Conservation (phyloP, 2,329 filamentous ascomycete species). For the Xenosphaeropsis pyriputrescens region DNA sequence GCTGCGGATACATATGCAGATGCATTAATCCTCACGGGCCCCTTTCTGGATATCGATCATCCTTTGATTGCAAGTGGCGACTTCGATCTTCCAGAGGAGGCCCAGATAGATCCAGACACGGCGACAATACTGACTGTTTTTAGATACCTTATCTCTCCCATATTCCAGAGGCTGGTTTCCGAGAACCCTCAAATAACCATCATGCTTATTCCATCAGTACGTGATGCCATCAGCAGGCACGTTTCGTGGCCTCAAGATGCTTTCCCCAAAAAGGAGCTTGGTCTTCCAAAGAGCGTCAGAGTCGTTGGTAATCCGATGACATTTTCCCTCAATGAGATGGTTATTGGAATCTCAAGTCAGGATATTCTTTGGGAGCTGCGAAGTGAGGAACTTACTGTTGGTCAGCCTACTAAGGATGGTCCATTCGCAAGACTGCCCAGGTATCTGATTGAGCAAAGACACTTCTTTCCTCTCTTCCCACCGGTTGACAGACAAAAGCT, state of each 20-base stretch:
- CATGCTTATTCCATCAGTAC: constrained; percentile 68
- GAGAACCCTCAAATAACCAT: constrained; percentile 69
- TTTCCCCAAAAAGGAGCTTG: constrained; percentile 49
- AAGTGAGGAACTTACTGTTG: constrained; percentile 53
- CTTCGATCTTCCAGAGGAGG: constrained; percentile 58
- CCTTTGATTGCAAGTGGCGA: constrained; percentile 71
- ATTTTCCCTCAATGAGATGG: constrained; percentile 72
- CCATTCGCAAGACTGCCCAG: constrained; percentile 48
- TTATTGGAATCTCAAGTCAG: constrained; percentile 69
- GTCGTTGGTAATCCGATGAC: constrained; percentile 87
- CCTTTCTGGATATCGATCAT: constrained; percentile 86
- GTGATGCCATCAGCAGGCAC: constrained; percentile 69
- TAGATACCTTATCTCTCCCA: constrained; percentile 60
- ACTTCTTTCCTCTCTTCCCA: constrained; percentile 84
- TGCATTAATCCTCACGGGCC: constrained; percentile 65
- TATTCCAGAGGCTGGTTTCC: constrained; percentile 54
- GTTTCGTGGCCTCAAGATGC: constrained; percentile 76
- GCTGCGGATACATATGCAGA: constrained; percentile 66
- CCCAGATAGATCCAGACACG: constrained; percentile 56
- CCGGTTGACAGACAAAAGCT: constrained; percentile 54
- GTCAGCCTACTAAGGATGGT: constrained; percentile 22
- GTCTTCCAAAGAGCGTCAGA: constrained; percentile 60
- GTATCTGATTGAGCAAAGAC: constrained; percentile 76
- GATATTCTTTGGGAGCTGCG: constrained; percentile 74
- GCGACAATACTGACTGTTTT: constrained; percentile 75